Percentiles rank a stretch among this genome's conserved stretches.
Conservation (phyloP, 805 yeast species). For the Candida lessepsii region DNA sequence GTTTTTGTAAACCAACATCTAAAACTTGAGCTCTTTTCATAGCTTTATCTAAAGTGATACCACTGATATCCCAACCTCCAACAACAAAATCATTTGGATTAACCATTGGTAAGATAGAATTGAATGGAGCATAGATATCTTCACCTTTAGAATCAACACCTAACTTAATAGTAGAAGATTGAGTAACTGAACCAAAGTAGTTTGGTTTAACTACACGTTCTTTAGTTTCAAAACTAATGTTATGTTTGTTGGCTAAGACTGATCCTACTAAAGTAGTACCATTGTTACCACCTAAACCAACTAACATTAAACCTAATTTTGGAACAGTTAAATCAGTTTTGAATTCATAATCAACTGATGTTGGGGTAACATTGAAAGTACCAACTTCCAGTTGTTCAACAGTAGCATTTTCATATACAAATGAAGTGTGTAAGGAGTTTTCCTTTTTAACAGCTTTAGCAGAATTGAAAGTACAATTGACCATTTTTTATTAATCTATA, state of each 20-base stretch:
- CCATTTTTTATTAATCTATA: constrained; percentile 16
- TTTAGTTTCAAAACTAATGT: constrained; percentile 76
- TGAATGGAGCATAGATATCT: constrained; percentile 92
- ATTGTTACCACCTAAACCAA: constrained; percentile 95
- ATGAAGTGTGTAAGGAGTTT: constrained; percentile 56
- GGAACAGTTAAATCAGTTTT: constrained; percentile 80
- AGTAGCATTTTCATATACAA: constrained; percentile 71
- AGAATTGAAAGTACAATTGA: constrained; percentile 54
- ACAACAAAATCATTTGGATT: constrained; percentile 87
- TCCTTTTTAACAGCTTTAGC: constrained; percentile 51
- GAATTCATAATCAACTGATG: constrained; percentile 73
- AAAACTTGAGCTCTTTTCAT: constrained; percentile 84
- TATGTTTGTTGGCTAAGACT: constrained; percentile 77
- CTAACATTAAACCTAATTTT: constrained; percentile 84
- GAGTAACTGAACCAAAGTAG: constrained; percentile 94
- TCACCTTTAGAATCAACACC: constrained; percentile 80
- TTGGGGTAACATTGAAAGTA: constrained; percentile 64
- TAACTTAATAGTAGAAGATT: constrained; percentile 82
- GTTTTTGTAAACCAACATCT: constrained; percentile 78
- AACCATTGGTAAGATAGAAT: constrained; percentile 81
- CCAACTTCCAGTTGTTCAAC: constrained; percentile 58
- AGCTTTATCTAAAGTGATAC: constrained; percentile 67
- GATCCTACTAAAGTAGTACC: constrained; percentile 91
- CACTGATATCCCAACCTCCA: constrained; percentile 93
- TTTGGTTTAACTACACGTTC: constrained; percentile 73